Conservation (phyloP, 1,139 yeast species). For the Suhomyces atakaporum region DNA sequence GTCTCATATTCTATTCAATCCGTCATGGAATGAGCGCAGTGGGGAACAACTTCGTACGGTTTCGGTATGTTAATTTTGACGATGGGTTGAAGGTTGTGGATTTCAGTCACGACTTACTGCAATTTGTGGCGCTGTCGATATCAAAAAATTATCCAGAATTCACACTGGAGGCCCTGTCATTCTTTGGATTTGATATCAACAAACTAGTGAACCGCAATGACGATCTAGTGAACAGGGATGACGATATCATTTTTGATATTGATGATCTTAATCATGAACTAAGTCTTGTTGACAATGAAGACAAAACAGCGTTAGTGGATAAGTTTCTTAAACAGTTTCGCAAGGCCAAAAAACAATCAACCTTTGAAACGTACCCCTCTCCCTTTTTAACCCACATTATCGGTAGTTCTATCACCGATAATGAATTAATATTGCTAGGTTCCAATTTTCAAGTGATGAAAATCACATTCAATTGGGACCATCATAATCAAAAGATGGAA, state of each 20-base stretch:
- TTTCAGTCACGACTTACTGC: conserved; percentile 1
- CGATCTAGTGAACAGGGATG: too few relatives aligned
- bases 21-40: too few relatives aligned
- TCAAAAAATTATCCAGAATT: not conserved
- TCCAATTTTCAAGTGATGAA: conserved; percentile 4
- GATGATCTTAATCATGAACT: conserved; percentile 1
- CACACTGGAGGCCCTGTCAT: not conserved
- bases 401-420: conserved; percentile 1
- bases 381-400: not conserved
- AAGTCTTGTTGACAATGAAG: not conserved
- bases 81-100: not conserved
- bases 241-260: conserved; percentile 1
- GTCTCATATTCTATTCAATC: conserved; percentile 4
- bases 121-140: not conserved
- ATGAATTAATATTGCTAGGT: conserved; percentile 5
- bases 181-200: conserved; percentile 4
- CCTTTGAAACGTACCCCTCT: too few relatives aligned
- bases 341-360: too few relatives aligned
- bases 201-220: not conserved
- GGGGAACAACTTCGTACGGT: conserved; percentile 3
- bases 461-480: not conserved
- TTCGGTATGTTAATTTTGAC: conserved; percentile 2
- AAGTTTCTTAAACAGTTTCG: conserved; percentile 1
- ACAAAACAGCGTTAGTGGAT: conserved; percentile 2
- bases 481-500: not conserved